Base-by-base conservation (phyloP, 2,329 filamentous ascomycete species). In the Fusarium tupiense region DNA sequence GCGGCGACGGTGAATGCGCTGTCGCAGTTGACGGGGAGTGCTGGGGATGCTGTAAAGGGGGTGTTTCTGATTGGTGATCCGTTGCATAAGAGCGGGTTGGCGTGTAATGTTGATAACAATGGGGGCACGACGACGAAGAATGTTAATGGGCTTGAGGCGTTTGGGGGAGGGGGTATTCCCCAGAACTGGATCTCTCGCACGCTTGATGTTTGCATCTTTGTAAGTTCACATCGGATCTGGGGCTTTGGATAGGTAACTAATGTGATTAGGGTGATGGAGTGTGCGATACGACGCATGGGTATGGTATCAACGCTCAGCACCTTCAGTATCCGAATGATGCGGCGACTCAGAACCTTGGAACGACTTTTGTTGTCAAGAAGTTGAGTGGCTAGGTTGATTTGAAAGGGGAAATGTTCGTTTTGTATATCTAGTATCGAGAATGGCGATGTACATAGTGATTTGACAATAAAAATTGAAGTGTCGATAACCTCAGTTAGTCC, bases 1-100 rank as follows among this genome's bases (percentile, higher is more conserved):
- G 66, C 66, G 16, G 66, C 66, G 10, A 68, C 66, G 4, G 66
- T 68, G 37, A 68, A 68, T 17, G 66, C 66, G 4, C 14, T 68
- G 8, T 20, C 66, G 4, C 29, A 68, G 26, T 24, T 68, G 19
- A 68, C 66, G 33, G 66, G 66, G 16, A 68, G 19, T 12, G 41
- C 66, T 13, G 53, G 31, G 8, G 33, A 49, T 33, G 66, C 66
- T 1, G 66, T 68, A 13, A 68, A 68, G 41, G 66, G 66, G 0
- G 66, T 68, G 1, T 68, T 68, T 20, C 20, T 68, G 8, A 68
- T 68, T 35, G 66, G 66, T 1, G 37, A 68, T 44, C 66, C 66
- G 3, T 29, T 68, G 19, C 66, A 54, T 10, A 68, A 44, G 56
- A 49, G 37, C 4, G 66, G 66, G 2, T 11, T 68, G 26, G 66